These are phyloP conservation scores for Xylariaceae sp. DNA, from an alignment of 2,329 filamentous ascomycete species.

Conservation along the genomic window DNA sequence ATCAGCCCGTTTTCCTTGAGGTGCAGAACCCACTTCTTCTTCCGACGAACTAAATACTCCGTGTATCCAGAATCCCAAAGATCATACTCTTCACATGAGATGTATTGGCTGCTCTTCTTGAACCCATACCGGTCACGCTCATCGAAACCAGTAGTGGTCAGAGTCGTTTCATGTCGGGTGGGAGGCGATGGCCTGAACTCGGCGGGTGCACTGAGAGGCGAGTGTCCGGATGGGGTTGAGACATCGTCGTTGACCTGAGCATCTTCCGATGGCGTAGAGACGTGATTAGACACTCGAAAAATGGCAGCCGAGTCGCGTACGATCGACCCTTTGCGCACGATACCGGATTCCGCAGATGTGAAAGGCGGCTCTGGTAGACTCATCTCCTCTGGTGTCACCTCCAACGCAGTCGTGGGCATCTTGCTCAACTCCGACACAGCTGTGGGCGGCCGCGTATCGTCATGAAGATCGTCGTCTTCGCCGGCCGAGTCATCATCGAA, in stretches of 20 bases:
- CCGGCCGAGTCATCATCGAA: conserved; percentile 51
- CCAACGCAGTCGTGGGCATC: conserved; percentile 36
- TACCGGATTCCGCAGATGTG: not conserved
- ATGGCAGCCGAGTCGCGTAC: conserved; percentile 39
- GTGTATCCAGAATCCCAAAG: conserved; percentile 73
- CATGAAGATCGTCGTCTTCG: conserved; percentile 38
- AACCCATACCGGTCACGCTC: conserved; percentile 84
- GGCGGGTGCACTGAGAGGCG: not conserved
- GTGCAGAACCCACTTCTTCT: conserved; percentile 76
- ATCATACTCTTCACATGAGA: conserved; percentile 75
- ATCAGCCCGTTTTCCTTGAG: conserved; percentile 73
- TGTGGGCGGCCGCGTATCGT: conserved; percentile 35
- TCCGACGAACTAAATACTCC: conserved; percentile 68
- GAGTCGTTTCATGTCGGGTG: conserved; percentile 27
- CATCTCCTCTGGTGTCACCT: conserved; percentile 35
- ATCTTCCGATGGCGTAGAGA: conserved; percentile 31
- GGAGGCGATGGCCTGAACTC: conserved; percentile 14
- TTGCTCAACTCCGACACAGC: conserved; percentile 36
- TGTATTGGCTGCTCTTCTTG: conserved; percentile 78
- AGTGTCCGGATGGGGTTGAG: not conserved
- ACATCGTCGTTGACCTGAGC: not conserved
- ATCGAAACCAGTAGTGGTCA: conserved; percentile 45
- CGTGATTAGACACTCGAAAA: conserved; percentile 32
- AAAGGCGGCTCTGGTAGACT: not conserved
- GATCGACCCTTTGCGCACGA: conserved; percentile 3